Conservation (phyloP, 768 basidiomycete species). For the Polyporus arcularius region DNA sequence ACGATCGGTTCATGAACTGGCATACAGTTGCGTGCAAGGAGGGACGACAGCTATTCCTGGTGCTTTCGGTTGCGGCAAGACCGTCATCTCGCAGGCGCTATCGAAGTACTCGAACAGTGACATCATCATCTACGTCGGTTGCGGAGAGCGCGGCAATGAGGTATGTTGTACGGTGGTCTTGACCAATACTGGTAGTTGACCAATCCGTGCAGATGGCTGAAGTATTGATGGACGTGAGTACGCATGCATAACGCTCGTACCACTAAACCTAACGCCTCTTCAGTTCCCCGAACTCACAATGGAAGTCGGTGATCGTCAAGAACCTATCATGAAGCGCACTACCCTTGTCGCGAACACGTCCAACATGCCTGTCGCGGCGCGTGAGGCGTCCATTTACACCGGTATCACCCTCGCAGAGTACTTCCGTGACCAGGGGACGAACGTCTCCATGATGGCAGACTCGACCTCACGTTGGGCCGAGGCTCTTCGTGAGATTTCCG, state of each 20-base stretch:
- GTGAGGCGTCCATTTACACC: constrained; percentile 99
- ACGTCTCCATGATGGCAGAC: constrained; percentile 99
- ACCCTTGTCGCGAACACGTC: constrained; percentile 99
- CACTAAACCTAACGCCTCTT: background rate
- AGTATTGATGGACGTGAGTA: constrained; percentile 91
- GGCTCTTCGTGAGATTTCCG: constrained; percentile 97
- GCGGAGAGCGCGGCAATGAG: constrained; percentile 98
- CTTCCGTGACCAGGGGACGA: constrained; percentile 98
- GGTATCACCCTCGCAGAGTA: constrained; percentile 99
- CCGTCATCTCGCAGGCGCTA: constrained; percentile 96
- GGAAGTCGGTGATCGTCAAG: constrained; percentile 89
- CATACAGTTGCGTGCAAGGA: constrained; percentile 84
- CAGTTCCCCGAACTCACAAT: constrained; percentile 90
- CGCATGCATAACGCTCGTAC: background rate
- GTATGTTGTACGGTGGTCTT: constrained; percentile 37
- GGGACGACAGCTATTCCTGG: constrained; percentile 98
- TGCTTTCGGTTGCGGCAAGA: constrained; percentile 98
- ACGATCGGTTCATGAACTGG: background rate
- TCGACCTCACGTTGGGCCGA: constrained; percentile 99
- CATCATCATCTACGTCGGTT: constrained; percentile 98
- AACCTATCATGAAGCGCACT: constrained; percentile 99
- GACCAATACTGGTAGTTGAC: constrained; percentile 5
- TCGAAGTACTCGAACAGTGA: constrained; percentile 99
- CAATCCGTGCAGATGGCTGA: constrained; percentile 74
- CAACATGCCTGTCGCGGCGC: constrained; percentile 99